Evolutionary conservation across 2,329 filamentous ascomycete species (phyloP).

Genomic region (Pseudocercospora crystallina): DNA sequence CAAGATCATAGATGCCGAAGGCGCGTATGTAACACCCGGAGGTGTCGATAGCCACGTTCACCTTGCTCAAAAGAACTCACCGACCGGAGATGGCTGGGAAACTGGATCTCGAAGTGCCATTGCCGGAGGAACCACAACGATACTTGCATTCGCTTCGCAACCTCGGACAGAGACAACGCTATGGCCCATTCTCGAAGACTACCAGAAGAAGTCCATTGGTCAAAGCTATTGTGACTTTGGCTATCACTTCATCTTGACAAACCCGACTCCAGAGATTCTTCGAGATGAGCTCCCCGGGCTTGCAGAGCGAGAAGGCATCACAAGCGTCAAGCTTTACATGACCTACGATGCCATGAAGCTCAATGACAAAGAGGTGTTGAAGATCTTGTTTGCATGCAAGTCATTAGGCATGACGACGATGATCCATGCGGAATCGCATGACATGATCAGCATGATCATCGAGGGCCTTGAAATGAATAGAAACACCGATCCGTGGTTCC

Average conservation of each 20-base stretch:
- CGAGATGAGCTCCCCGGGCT: slow-evolving; percentile 44
- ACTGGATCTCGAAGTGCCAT: slow-evolving; percentile 56
- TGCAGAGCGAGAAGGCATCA: slow-evolving; percentile 44
- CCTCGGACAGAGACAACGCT: slow-evolving; percentile 48
- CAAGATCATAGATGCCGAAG: slow-evolving; percentile 46
- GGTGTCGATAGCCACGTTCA: slow-evolving; percentile 54
- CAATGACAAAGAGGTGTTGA: slow-evolving; percentile 51
- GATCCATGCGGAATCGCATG: slow-evolving; percentile 52
- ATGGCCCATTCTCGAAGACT: slow-evolving; percentile 47
- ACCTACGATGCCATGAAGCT: slow-evolving; percentile 54
- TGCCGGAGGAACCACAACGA: slow-evolving; percentile 59
- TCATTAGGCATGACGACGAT: slow-evolving; percentile 49
- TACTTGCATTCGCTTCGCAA: slow-evolving; percentile 59
- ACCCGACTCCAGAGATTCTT: slow-evolving; percentile 45
- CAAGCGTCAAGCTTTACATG: slow-evolving; percentile 55
- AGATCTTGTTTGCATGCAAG: slow-evolving; percentile 51
- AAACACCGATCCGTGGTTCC: slow-evolving; percentile 46
- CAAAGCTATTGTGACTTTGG: slow-evolving; percentile 59
- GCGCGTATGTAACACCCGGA: slow-evolving; percentile 49
- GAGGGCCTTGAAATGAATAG: slow-evolving; percentile 42
- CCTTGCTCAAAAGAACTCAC: slow-evolving; percentile 46
- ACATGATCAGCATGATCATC: slow-evolving; percentile 48
- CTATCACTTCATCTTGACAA: slow-evolving; percentile 54
- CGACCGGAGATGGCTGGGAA: slow-evolving; percentile 48
- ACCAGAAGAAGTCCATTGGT: slow-evolving; percentile 46